These are phyloP conservation scores for Tephrocybe rancida DNA, from an alignment of 768 basidiomycete species.

Conservation along the genomic window DNA sequence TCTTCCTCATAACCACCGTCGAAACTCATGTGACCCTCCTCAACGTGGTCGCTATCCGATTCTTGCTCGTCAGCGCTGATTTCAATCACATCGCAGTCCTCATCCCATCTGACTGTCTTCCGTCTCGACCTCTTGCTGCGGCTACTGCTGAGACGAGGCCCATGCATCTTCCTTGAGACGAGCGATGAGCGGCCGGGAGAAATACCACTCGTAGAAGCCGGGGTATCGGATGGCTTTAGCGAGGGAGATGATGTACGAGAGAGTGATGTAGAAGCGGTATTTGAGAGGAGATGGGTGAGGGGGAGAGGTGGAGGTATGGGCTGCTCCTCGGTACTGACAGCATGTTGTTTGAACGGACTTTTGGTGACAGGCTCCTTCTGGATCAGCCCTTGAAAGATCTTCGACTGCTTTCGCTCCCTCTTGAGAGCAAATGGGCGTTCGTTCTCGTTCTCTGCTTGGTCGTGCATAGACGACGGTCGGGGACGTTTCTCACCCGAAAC, in stretches of 20 bases:
- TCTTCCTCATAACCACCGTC: conserved; percentile 32
- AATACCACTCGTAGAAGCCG: conserved; percentile 28
- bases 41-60: conserved; percentile 31
- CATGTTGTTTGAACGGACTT: conserved; percentile 68
- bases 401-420: conserved; percentile 74
- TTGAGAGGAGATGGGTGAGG: conserved; percentile 22
- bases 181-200: conserved; percentile 70
- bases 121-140: conserved; percentile 51
- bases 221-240: conserved; percentile 28
- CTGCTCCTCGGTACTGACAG: conserved; percentile 26
- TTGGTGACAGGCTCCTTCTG: conserved; percentile 80
- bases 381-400: conserved; percentile 70
- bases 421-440: conserved; percentile 72
- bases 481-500: conserved; percentile 82
- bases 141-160: conserved; percentile 62
- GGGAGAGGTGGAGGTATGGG: conserved; percentile 18
- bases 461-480: conserved; percentile 70
- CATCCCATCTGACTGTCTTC: conserved; percentile 82
- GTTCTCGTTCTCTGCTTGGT: conserved; percentile 68
- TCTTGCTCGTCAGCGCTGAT: conserved; percentile 60
- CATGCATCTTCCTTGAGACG: conserved; percentile 73
- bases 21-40: conserved; percentile 26
- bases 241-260: conserved; percentile 10
- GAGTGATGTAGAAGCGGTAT: conserved; percentile 7
- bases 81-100: conserved; percentile 81